Percentiles rank a stretch among this genome's conserved stretches.
Conservation (phyloP, 257 asterid genomes). For the Cruciata laevipes region DNA sequence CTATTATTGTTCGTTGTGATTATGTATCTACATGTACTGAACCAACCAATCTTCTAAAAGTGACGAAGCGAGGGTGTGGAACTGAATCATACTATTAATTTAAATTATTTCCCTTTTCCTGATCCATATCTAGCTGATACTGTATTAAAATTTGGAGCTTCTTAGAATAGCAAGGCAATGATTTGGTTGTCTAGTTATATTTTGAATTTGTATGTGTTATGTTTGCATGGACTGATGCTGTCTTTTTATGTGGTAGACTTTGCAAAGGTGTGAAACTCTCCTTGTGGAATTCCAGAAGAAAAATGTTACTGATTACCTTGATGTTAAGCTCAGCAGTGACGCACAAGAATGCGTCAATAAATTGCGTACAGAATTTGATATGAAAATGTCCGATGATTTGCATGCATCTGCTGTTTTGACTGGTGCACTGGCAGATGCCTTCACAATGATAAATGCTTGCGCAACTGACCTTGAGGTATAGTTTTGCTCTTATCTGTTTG, state of each 20-base stretch:
- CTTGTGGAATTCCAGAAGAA: constrained; percentile 31
- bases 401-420: constrained; percentile 66
- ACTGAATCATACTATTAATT: not conserved
- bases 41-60: not conserved
- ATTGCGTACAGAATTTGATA: constrained; percentile 53
- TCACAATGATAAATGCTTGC: constrained; percentile 46
- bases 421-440: constrained; percentile 55
- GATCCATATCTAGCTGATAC: not conserved
- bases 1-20: not conserved
- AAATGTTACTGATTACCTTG: constrained; percentile 21
- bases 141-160: not conserved
- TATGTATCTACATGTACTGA: not conserved
- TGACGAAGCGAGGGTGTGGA: not conserved
- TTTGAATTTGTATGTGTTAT: not conserved
- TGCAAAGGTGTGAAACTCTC: constrained; percentile 57
- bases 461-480: constrained; percentile 55
- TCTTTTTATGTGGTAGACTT: constrained; percentile 44
- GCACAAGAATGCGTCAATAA: constrained; percentile 49
- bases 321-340: constrained; percentile 32
- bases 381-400: constrained; percentile 69
- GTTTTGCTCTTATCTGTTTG: constrained; percentile 3
- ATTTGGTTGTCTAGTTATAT: not conserved
- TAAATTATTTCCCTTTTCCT: not conserved
- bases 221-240: not conserved
- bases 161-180: not conserved